Conservation (phyloP, 2,329 filamentous ascomycete species). For the Alternaria arborescens region DNA sequence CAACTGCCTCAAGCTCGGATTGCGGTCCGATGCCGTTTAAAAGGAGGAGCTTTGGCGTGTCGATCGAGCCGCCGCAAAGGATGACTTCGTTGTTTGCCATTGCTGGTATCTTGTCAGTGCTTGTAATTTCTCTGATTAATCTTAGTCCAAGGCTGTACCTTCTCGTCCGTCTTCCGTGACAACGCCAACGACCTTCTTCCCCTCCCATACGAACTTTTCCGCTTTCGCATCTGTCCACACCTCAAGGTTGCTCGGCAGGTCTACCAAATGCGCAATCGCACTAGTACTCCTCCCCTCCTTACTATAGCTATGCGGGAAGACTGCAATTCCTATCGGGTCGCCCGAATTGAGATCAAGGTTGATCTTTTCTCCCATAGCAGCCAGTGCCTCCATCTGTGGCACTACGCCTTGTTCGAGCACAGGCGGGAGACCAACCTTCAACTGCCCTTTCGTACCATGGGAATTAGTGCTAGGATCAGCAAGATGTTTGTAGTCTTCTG, state of each 20-base stretch:
- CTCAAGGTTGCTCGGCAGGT: conserved; percentile 61
- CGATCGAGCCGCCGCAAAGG: conserved; percentile 44
- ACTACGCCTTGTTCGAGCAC: conserved; percentile 66
- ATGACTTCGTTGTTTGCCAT: conserved; percentile 46
- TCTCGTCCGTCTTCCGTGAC: conserved; percentile 37
- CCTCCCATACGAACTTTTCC: conserved; percentile 37
- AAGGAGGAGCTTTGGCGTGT: conserved; percentile 54
- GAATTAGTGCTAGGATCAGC: conserved; percentile 54
- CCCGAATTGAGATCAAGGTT: conserved; percentile 63
- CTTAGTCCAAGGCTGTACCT: conserved; percentile 33
- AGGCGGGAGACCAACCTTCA: conserved; percentile 55
- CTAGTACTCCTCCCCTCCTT: conserved; percentile 45
- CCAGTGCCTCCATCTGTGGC: conserved; percentile 63
- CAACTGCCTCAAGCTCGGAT: conserved; percentile 52
- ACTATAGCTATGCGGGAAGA: conserved; percentile 51
- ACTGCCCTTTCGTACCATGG: conserved; percentile 56
- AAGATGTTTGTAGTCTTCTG: conserved; percentile 55
- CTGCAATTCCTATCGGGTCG: conserved; percentile 39
- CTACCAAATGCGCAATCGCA: conserved; percentile 48
- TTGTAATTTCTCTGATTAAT: not conserved
- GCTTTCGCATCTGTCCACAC: conserved; percentile 61
- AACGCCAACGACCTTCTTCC: conserved; percentile 41
- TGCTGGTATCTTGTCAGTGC: conserved; percentile 19
- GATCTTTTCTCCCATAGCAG: conserved; percentile 63
- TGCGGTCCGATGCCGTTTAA: conserved; percentile 60